Base-by-base conservation (phyloP, 2,329 filamentous ascomycete genomes). In the Aspergillus fumigatus region DNA sequence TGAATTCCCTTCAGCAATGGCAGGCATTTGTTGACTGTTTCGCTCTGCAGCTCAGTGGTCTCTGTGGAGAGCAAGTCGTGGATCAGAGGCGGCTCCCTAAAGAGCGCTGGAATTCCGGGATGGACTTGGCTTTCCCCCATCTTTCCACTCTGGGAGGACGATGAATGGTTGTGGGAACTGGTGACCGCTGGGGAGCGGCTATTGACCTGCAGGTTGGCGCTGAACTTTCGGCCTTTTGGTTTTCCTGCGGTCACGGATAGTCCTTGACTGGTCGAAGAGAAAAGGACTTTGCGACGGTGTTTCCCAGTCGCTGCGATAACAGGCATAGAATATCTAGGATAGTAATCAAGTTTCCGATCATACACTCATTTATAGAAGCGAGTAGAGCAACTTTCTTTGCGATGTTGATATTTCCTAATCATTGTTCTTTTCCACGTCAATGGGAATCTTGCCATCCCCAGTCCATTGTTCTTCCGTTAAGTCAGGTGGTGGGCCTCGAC, bases 1-100 rank as follows among this genome's bases (percentile, higher is more conserved):
- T 73, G 70, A 51, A 67, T 69, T 69, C 77, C 76, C 35, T 78
- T 76, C 17, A 96, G 79, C 62, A 86, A 88, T 0, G 88, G 87
- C 29, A 92, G 75, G 65, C 89, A 89, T 66, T 83, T 81, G 40
- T 84, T 74, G 54, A 90, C 77, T 0, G 89, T 93, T 55, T 84
- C 78, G 57, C 88, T 82, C 73, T 96, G 90, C 27, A 84, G 70
- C 51, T 74, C 70, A 1, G 88, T 91, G 25, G 89, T 89, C 58
- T 83, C 77, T 4, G 92, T 94, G 50, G 76, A 70, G 51, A 92
- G 79, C 17, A 67, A 61, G 68, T 96, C 92, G 54, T 77, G 79
- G 63, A 96, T 83, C 19, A 79, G 79, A 11, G 89, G 87, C 43
- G 75, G 74, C 54, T 74, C 64, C 51, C 68, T 71, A 62, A 77